These are phyloP conservation scores for Coemansia asiatica DNA, from an alignment of 192 early-diverging fungal genomes.

Conservation along the genomic window DNA sequence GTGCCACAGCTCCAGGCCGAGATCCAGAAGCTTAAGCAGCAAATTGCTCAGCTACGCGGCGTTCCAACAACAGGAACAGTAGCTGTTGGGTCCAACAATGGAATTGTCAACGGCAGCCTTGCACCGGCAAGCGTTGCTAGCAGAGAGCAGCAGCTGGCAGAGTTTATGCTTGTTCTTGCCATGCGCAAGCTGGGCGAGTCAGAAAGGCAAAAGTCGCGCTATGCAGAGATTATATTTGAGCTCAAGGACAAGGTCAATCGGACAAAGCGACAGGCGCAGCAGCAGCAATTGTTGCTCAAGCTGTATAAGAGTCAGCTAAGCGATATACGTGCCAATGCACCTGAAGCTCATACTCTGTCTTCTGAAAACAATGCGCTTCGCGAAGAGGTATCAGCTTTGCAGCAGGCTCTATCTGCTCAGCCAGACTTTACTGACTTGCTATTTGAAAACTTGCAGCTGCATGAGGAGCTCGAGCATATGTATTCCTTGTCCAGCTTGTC, in stretches of 20 bases:
- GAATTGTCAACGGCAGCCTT: no score
- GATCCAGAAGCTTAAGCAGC: slow-evolving; percentile 58
- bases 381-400: slow-evolving; percentile 44
- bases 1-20: slow-evolving; percentile 64
- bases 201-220: slow-evolving; percentile 57
- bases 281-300: slow-evolving; percentile 49
- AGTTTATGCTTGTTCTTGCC: slow-evolving; percentile 49
- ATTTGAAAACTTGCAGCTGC: slow-evolving; percentile 49
- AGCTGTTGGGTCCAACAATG: no score
- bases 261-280: slow-evolving; percentile 38
- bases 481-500: neutral
- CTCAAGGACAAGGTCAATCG: slow-evolving; percentile 44
- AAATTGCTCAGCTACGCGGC: slow-evolving; percentile 29
- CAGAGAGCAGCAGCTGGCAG: slow-evolving; percentile 46
- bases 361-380: slow-evolving; percentile 46
- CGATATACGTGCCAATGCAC: slow-evolving; percentile 26
- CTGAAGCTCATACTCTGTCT: slow-evolving; percentile 21
- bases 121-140: no score
- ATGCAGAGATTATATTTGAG: slow-evolving; percentile 52
- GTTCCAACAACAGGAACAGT: no score
- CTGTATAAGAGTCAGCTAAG: slow-evolving; percentile 32
- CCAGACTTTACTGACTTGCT: slow-evolving; percentile 45
- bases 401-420: slow-evolving; percentile 34
- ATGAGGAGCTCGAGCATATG: slow-evolving; percentile 23
- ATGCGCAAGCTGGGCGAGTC: slow-evolving; percentile 55